These are phyloP conservation scores for Albophoma yamanashiensis DNA, from an alignment of 2,329 filamentous ascomycete genomes.

Conservation along the genomic window DNA sequence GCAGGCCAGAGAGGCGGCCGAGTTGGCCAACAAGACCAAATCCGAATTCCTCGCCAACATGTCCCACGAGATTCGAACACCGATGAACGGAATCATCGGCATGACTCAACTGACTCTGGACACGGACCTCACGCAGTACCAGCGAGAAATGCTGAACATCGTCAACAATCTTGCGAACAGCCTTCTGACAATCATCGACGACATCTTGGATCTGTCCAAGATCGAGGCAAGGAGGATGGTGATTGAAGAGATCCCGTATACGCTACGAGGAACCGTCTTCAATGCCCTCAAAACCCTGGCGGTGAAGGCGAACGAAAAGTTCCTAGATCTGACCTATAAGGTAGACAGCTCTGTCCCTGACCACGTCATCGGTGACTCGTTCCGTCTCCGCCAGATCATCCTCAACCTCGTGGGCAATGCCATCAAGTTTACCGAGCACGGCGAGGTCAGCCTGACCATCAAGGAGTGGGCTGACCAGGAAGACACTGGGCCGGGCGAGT, in stretches of 20 bases:
- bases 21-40: conserved; percentile 95
- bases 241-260: conserved; percentile 96
- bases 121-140: conserved; percentile 87
- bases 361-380: conserved; percentile 91
- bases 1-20: conserved; percentile 87
- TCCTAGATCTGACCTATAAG: conserved; percentile 82
- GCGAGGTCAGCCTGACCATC: conserved; percentile 92
- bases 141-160: conserved; percentile 97
- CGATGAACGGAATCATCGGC: conserved; percentile 95
- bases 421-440: conserved; percentile 97
- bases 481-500: conserved; percentile 60
- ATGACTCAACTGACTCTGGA: conserved; percentile 97
- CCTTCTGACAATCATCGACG: conserved; percentile 91
- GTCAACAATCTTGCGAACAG: conserved; percentile 96
- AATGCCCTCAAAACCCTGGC: conserved; percentile 93
- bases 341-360: conserved; percentile 91
- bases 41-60: conserved; percentile 98
- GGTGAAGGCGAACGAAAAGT: conserved; percentile 96
- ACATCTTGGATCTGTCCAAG: conserved; percentile 64
- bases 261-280: conserved; percentile 87
- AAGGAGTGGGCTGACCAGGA: conserved; percentile 53
- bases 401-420: conserved; percentile 95
- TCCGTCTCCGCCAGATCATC: conserved; percentile 92
- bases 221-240: conserved; percentile 97
- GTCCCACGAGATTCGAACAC: conserved; percentile 96